phyloP scores from a whole-genome alignment of 805 yeast species.

The Candida endomychidarum region DNA sequence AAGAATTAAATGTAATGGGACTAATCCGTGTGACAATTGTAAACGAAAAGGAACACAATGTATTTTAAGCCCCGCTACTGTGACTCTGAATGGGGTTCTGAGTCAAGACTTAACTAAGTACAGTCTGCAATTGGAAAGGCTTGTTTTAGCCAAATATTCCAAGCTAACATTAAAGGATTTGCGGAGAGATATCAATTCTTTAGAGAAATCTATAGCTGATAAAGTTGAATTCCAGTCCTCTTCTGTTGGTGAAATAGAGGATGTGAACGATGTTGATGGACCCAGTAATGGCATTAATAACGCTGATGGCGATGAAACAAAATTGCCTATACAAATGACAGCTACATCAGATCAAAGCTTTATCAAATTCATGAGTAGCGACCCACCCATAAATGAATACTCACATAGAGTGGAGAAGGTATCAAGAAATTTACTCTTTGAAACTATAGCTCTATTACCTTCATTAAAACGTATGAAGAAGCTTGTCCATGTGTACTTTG shows the following conservation, averaged over 20 bases:
- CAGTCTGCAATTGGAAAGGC: constrained; percentile 17
- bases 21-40: constrained; percentile 13
- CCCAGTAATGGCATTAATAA: no score
- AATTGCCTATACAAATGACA: constrained; percentile 8
- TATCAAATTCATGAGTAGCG: constrained; percentile 16
- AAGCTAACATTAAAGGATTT: constrained; percentile 11
- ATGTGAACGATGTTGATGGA: background rate
- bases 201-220: constrained; percentile 15
- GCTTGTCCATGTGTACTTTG: constrained; percentile 13
- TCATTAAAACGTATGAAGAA: constrained; percentile 11
- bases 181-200: constrained; percentile 13
- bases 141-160: constrained; percentile 14
- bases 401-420: constrained; percentile 7
- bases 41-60: constrained; percentile 15
- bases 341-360: constrained; percentile 20
- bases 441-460: constrained; percentile 16
- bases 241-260: no score
- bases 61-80: constrained; percentile 12
- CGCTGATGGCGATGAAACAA: constrained; percentile 1
- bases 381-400: constrained; percentile 8
- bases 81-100: constrained; percentile 1
- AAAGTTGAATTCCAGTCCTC: no score
- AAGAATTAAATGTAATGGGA: background rate
- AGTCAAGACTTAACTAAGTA: constrained; percentile 9
- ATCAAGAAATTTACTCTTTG: constrained; percentile 8